Conservation (phyloP, 1,284 basidiomycete species). For the Cerrena zonata region DNA sequence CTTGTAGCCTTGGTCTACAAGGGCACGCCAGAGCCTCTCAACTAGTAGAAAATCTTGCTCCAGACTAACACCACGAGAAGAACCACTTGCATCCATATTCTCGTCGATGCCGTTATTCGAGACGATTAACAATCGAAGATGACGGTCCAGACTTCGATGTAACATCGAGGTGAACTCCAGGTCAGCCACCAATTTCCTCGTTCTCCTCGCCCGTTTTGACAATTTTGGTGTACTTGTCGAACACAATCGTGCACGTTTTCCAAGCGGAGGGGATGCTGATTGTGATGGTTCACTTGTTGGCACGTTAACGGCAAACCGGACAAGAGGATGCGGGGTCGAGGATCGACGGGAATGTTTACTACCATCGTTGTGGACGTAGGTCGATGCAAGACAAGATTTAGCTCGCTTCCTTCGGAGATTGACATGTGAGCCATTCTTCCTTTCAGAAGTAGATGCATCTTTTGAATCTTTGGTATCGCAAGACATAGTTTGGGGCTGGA, state of each 20-base stretch:
- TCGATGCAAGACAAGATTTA: slow-evolving; percentile 20
- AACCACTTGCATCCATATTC: slow-evolving; percentile 11
- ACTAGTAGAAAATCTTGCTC: slow-evolving; percentile 29
- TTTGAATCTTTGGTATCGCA: background rate
- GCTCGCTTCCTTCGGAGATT: slow-evolving; percentile 20
- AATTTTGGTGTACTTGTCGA: slow-evolving; percentile 15
- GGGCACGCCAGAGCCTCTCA: slow-evolving; percentile 25
- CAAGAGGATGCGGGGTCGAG: background rate
- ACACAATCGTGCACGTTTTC: background rate
- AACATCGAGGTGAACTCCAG: slow-evolving; percentile 36
- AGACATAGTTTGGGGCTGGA: background rate
- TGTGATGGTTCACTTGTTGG: background rate
- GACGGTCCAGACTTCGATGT: slow-evolving; percentile 33
- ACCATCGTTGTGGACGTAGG: slow-evolving; percentile 14
- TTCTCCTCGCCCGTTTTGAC: slow-evolving; percentile 31
- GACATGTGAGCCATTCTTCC: slow-evolving; percentile 12
- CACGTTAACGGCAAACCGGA: background rate
- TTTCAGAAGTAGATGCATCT: background rate
- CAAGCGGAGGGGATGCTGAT: background rate
- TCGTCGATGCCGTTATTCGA: background rate
- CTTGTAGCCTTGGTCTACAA: slow-evolving; percentile 29
- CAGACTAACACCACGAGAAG: slow-evolving; percentile 8
- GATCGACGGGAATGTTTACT: slow-evolving; percentile 9
- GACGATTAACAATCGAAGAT: slow-evolving; percentile 10
- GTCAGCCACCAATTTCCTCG: slow-evolving; percentile 31